Conservation (phyloP, 768 basidiomycete species). For the Serendipita sp. region DNA sequence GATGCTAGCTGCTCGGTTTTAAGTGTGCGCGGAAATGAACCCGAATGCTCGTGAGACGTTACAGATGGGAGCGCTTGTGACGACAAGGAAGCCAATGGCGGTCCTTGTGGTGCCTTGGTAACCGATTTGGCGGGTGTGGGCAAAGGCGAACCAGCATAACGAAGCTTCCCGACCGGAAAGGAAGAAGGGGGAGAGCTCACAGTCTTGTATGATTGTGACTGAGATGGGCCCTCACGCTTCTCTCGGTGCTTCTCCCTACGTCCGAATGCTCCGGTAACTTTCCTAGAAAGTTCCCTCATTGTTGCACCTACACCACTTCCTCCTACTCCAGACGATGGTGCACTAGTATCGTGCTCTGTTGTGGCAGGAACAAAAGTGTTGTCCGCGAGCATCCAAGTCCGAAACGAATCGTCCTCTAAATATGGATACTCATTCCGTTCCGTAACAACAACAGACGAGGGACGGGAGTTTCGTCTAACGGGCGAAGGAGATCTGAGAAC, state of each 20-base stretch:
- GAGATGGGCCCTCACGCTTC: not conserved
- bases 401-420: no score
- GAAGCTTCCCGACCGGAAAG: not conserved
- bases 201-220: not conserved
- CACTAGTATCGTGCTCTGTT: no score
- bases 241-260: not conserved
- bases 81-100: not conserved
- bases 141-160: not conserved
- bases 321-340: not conserved
- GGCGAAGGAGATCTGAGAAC: no score
- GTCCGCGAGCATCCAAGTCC: no score
- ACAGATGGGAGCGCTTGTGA: not conserved
- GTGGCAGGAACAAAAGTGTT: no score
- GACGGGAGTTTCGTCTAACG: no score
- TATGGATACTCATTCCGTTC: no score
- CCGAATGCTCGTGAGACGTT: not conserved
- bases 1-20: not conserved
- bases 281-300: not conserved
- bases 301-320: not conserved
- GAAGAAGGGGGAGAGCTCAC: not conserved
- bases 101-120: not conserved
- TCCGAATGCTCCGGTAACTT: not conserved
- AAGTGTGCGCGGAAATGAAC: not conserved
- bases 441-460: no score
- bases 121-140: not conserved